These are phyloP conservation scores for Corylus americana DNA, from an alignment of 306 rosid genomes.

Conservation along the genomic window DNA sequence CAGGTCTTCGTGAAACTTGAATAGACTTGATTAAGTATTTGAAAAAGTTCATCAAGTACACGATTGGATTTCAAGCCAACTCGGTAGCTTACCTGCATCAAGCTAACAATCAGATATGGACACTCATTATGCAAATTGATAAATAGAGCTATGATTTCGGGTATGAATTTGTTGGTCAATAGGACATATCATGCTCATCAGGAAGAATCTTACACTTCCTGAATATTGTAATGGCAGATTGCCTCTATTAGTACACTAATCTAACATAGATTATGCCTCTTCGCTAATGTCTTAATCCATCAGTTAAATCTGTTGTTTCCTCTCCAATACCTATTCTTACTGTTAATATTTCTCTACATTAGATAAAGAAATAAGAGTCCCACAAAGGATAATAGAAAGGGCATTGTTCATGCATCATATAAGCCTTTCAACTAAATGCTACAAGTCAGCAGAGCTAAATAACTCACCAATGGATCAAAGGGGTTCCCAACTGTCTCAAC, in stretches of 20 bases:
- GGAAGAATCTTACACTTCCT: constrained; percentile 1
- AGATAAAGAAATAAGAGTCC: neutral
- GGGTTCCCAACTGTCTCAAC: constrained; percentile 83
- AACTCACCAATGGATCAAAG: constrained; percentile 93
- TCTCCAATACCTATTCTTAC: neutral
- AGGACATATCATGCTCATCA: neutral
- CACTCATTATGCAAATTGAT: constrained; percentile 28
- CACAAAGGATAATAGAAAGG: neutral
- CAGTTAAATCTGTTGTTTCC: neutral
- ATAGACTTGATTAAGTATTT: constrained; percentile 45
- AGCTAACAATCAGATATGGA: constrained; percentile 36
- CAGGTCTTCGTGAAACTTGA: constrained; percentile 75
- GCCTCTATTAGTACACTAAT: neutral
- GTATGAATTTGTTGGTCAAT: neutral
- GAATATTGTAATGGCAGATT: neutral
- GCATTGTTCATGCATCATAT: constrained; percentile 4
- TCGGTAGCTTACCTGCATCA: constrained; percentile 67
- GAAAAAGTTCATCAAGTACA: constrained; percentile 54
- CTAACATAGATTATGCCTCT: neutral
- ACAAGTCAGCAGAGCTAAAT: constrained; percentile 17
- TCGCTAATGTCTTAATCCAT: neutral
- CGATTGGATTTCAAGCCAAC: constrained; percentile 82
- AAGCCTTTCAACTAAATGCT: constrained; percentile 1
- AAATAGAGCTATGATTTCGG: neutral
- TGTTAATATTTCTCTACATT: neutral